These are phyloP conservation scores for Plasmodium malariae DNA, from an alignment of 169 alveolate genomes.

Conservation along the genomic window DNA sequence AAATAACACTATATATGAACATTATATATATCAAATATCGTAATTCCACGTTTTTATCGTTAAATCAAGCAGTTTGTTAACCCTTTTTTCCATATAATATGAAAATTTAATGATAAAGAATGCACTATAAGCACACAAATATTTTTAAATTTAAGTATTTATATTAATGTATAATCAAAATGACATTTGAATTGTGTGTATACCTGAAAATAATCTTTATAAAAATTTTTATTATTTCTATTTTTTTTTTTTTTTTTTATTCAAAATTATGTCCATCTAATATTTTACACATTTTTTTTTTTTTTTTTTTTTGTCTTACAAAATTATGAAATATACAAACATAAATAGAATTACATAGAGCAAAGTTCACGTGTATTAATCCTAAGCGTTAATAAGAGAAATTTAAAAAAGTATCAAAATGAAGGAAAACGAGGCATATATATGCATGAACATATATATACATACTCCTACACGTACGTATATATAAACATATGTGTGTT, in stretches of 20 bases:
- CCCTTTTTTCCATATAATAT: slow-evolving; percentile 1
- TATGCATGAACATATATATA: background rate
- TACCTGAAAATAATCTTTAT: slow-evolving; percentile 30
- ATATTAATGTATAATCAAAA: background rate
- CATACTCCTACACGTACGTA: background rate
- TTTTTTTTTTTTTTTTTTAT: slow-evolving; percentile 19
- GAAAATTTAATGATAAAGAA: slow-evolving; percentile 30
- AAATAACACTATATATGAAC: too few relatives aligned
- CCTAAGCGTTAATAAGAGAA: background rate
- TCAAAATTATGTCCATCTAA: slow-evolving; percentile 34
- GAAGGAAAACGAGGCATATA: background rate
- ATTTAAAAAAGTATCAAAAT: background rate
- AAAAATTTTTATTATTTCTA: slow-evolving; percentile 33
- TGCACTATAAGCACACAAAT: slow-evolving; percentile 67
- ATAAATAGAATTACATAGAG: background rate
- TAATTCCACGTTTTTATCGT: slow-evolving; percentile 1
- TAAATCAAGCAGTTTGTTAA: background rate
- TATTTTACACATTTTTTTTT: slow-evolving; percentile 14
- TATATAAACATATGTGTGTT: too few relatives aligned
- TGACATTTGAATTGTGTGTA: slow-evolving; percentile 14
- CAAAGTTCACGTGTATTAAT: background rate
- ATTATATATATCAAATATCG: too few relatives aligned
- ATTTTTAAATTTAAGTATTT: slow-evolving; percentile 14
- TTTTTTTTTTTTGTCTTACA: slow-evolving; percentile 31
- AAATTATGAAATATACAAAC: slow-evolving; percentile 2